Evolutionary conservation across 257 asterid genomes (phyloP).

Genomic region (Solanum pennellii): DNA sequence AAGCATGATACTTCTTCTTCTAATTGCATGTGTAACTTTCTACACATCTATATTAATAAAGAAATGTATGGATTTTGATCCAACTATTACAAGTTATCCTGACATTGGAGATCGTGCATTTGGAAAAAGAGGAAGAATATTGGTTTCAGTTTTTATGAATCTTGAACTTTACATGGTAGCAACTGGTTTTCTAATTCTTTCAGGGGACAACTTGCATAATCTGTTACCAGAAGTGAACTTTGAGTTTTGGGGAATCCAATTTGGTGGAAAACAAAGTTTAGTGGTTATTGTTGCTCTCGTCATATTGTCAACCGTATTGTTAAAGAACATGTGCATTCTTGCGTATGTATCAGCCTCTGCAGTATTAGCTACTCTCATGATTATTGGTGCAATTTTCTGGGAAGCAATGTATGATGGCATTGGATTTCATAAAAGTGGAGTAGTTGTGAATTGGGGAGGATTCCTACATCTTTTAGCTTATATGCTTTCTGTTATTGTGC

Average conservation of each 20-base stretch:
- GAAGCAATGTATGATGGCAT: conserved; percentile 44
- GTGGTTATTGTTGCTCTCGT: conserved; percentile 47
- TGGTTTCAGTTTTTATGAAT: conserved; percentile 57
- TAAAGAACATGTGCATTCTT: conserved; percentile 60
- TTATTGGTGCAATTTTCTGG: conserved; percentile 59
- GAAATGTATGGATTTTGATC: conserved; percentile 75
- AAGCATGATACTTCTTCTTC: conserved; percentile 48
- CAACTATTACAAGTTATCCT: conserved; percentile 50
- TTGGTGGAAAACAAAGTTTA: conserved; percentile 46
- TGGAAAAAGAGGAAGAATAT: conserved; percentile 43
- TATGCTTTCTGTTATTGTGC: conserved; percentile 89
- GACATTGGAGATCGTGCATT: conserved; percentile 78
- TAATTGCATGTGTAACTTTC: conserved; percentile 50
- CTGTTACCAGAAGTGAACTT: conserved; percentile 28
- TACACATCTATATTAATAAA: conserved; percentile 62
- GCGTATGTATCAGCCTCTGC: conserved; percentile 76
- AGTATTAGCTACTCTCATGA: conserved; percentile 60
- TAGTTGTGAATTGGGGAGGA: conserved; percentile 30
- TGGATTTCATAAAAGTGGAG: conserved; percentile 48
- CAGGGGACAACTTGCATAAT: conserved; percentile 60
- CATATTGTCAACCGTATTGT: conserved; percentile 62
- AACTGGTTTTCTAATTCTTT: conserved; percentile 78
- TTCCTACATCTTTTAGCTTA: conserved; percentile 68
- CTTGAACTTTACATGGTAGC: conserved; percentile 74
- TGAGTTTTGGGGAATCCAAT: conserved; percentile 16